Conservation (phyloP, 1,284 basidiomycete genomes). For the Ceratobasidium sp. region DNA sequence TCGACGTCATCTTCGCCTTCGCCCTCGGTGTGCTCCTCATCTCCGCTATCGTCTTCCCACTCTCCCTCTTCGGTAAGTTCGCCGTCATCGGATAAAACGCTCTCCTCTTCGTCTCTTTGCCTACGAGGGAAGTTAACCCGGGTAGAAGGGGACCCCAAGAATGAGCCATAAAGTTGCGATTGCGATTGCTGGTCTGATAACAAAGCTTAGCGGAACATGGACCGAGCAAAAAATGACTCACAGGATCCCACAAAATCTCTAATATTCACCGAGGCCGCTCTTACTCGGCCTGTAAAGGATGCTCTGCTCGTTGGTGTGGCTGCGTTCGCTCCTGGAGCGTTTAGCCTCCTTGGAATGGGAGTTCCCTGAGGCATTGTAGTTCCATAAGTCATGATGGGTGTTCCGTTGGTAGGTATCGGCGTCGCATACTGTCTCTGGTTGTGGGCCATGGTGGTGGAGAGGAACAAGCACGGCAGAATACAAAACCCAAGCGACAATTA, state of each 20-base stretch:
- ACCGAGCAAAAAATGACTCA: background rate
- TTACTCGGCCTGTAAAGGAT: constrained; percentile 28
- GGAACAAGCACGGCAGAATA: background rate
- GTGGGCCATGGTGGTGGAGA: constrained; percentile 9
- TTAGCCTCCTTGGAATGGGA: constrained; percentile 7
- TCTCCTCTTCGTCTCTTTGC: constrained; percentile 35
- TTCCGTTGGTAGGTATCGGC: background rate
- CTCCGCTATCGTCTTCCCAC: constrained; percentile 40
- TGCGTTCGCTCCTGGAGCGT: background rate
- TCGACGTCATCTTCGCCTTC: constrained; percentile 44
- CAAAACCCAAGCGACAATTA: constrained; percentile 6
- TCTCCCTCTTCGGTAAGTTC: constrained; percentile 40
- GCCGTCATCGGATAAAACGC: constrained; percentile 26
- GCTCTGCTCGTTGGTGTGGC: constrained; percentile 8
- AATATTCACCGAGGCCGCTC: constrained; percentile 24
- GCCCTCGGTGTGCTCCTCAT: constrained; percentile 42
- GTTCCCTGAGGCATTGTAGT: constrained; percentile 9
- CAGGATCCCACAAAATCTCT: constrained; percentile 23
- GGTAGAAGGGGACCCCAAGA: constrained; percentile 38
- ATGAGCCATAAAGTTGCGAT: constrained; percentile 40
- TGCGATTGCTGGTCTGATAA: constrained; percentile 38
- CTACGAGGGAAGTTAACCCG: background rate
- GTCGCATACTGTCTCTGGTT: constrained; percentile 23
- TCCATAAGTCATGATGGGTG: constrained; percentile 11
- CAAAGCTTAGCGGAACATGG: background rate